A percentile compares a stretch with the other conserved stretches of the same genome.
phyloP scores from a whole-genome alignment of 139 green algal genomes.

The Ulvella scutata region DNA sequence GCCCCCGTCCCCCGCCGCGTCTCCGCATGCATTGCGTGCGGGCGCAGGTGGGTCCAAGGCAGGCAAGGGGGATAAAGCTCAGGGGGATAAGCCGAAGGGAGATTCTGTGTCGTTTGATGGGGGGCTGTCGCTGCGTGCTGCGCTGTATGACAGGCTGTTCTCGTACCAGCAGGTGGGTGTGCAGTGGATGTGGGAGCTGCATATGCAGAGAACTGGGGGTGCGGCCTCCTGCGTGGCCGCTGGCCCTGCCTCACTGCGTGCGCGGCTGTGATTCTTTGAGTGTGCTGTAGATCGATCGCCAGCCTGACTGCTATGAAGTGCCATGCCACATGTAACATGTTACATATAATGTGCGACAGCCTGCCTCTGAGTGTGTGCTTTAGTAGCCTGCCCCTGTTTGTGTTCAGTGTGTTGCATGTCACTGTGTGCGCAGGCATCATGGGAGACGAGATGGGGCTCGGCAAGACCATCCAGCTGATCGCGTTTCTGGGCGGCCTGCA shows the following conservation, averaged over 20 bases:
- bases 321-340: background rate
- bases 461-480: constrained; percentile 28
- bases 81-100: no score
- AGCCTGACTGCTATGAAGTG: no score
- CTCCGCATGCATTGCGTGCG: background rate
- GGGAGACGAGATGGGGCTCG: constrained; percentile 70
- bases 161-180: constrained; percentile 85
- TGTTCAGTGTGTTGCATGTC: background rate
- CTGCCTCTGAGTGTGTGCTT: no score
- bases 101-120: constrained; percentile 49
- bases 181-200: constrained; percentile 97
- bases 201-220: constrained; percentile 62
- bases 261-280: background rate
- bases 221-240: background rate
- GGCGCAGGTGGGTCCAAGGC: background rate
- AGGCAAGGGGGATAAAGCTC: background rate
- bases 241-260: background rate
- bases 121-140: constrained; percentile 31
- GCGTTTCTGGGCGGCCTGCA: constrained; percentile 72
- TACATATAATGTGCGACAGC: background rate
- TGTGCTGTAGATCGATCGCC: background rate
- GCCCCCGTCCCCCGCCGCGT: background rate
- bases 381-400: no score
- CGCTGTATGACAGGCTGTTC: constrained; percentile 62
- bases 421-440: constrained; percentile 59